These are phyloP conservation scores for Acanthamoeba lenticulata DNA, from an alignment of 208 protist species.

Conservation along the genomic window DNA sequence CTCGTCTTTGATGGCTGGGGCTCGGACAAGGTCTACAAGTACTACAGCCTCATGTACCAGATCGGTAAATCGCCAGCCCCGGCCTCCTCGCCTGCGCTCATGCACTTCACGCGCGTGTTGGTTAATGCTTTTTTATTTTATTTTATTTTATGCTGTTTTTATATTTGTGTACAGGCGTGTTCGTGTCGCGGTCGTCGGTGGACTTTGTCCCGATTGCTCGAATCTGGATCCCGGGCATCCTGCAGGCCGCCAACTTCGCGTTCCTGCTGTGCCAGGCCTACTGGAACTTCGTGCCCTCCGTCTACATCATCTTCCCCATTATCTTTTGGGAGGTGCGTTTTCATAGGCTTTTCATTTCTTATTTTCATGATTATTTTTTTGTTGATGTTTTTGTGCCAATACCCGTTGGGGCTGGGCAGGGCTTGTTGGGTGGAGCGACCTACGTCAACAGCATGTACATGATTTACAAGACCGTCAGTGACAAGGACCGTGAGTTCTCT, in stretches of 20 bases:
- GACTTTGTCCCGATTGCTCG: constrained; percentile 57
- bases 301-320: constrained; percentile 42
- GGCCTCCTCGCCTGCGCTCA: neutral
- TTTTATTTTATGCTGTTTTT: neutral
- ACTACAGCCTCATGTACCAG: constrained; percentile 72
- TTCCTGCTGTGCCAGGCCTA: constrained; percentile 66
- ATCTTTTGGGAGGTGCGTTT: constrained; percentile 4
- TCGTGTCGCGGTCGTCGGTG: constrained; percentile 50
- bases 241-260: constrained; percentile 69
- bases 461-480: constrained; percentile 53
- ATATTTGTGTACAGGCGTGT: constrained; percentile 2
- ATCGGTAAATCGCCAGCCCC: neutral
- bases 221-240: constrained; percentile 48
- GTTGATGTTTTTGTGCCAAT: too few relatives aligned
- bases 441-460: constrained; percentile 76
- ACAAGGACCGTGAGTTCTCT: constrained; percentile 66
- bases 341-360: too few relatives aligned
- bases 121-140: neutral
- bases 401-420: constrained; percentile 5
- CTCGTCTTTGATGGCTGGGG: neutral
- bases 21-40: constrained; percentile 34
- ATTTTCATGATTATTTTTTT: too few relatives aligned
- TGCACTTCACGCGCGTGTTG: too few relatives aligned
- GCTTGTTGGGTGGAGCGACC: constrained; percentile 73
- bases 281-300: constrained; percentile 58